Evolutionary conservation across 2,329 filamentous ascomycete species (phyloP), one percentile per base, ranked within the genome.

Genomic region (Aspergillus fumigatus): DNA sequence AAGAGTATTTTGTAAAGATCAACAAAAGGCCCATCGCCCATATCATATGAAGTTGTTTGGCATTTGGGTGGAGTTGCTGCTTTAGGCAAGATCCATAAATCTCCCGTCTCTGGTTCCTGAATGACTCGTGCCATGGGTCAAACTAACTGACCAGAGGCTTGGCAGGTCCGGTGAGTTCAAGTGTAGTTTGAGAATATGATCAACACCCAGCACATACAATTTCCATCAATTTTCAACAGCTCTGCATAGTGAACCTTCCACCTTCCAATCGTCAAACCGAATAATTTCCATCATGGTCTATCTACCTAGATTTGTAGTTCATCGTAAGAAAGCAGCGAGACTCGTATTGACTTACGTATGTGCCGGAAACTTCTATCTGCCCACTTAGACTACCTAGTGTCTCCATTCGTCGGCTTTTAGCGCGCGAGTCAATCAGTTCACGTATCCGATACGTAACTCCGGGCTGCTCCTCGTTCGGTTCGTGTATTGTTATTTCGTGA

Each of bases 401-500:
- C 27, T 29, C 10, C 27, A 11, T 4, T 29, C 9, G 27, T 4
- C 10, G 10, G 27, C 27, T 11, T 29, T 29, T n/a, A 23, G 49
- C 2, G 27, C 49, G 27, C 48, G 23, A 50, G 48, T 50, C 48
- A 50, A 26, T 27, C 23, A 17, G 5, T 38, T 17, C 5, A 6
- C 2, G 32, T 38, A 38, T 17, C 32, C 2, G 4, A 14, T 6
- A 38, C 32, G 14, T 38, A 38, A 38, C 17, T 14, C 14, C 11
- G 2, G 4, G 32, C 32, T 38, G 5, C 11, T 35, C 32, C 6
- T 35, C 11, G 53, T 38, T 38, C 5, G 53, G 40, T 26, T 32
- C 52, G 41, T 41, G 53, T 52, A 47, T 32, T 26, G 53, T 55
- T 40, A 55, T 38, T 7, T n/a, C 14, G 50, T 55, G 41, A 52